Evolutionary conservation across 1,284 basidiomycete species (phyloP), one percentile per base, ranked within the genome.

Genomic region (Ustilago sp.): DNA sequence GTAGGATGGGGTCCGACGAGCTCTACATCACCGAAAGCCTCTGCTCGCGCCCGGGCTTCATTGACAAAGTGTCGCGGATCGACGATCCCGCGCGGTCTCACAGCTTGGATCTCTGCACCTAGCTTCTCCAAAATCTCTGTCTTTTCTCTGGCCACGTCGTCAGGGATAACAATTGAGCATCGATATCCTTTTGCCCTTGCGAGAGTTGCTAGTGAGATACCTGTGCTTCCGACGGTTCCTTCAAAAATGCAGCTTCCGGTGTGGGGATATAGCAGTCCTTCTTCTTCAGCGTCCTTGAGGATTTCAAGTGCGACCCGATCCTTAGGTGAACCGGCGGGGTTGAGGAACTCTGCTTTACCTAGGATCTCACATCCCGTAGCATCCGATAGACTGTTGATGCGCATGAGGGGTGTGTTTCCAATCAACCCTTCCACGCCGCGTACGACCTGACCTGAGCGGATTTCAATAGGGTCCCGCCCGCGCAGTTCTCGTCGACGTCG

Each of bases 271-370:
- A 99, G 87, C 7, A 94, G 88, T 0, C 94, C 94, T 75, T 90
- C 89, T 15, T 90, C 89, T 86, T 99, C 97, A 0, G 97, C 97
- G 83, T 98, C 93, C 71, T 94, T 70, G n/a, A 86, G 74, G 60
- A 86, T 94, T 85, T 91, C 90, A 61, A 98, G 86, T 0, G 95
- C 96, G 12, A 99, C 95, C 28, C 97, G 90, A 86, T 99, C 97
- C 87, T 99, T 99, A 52, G 98, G 93, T 63, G 94, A 98, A 28
- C 97, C 97, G 17, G 95, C 97, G 0, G 97, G 96, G 86, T 99
- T 99, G 61, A 99, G 87, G 84, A 93, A 98, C 92, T 97, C 94
- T 13, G 94, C 93, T 87, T 98, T 98, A n/a, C 94, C 95, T 87
- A 98, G 88, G 68, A 99, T 95, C 83, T 98, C 95, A 12, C 97